phyloP scores from a whole-genome alignment of 768 basidiomycete genomes.

The Serendipita sp. region DNA sequence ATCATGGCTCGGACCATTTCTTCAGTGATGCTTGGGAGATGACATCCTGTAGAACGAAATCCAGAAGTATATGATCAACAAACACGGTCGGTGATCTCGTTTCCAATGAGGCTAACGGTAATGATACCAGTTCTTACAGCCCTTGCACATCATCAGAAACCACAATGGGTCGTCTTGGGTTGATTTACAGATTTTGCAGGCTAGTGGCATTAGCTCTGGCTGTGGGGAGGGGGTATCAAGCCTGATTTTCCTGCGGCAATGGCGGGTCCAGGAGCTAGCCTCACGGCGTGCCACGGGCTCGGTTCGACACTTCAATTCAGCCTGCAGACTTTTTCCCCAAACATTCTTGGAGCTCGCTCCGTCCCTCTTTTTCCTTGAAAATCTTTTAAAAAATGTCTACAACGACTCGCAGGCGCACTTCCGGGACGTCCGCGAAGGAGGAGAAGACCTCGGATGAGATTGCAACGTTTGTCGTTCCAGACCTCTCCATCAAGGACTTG shows the following conservation, averaged over 20 bases:
- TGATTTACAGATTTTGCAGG: no score
- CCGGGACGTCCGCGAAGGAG: neutral
- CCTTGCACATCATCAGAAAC: neutral
- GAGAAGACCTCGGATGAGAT: neutral
- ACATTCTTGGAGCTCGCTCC: neutral
- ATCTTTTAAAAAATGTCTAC: neutral
- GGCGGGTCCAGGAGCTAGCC: neutral
- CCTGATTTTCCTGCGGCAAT: neutral
- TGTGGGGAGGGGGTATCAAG: no score
- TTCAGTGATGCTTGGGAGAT: neutral
- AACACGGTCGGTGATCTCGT: no score
- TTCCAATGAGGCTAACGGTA: neutral
- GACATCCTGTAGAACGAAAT: neutral
- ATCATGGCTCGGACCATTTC: neutral
- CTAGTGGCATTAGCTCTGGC: no score
- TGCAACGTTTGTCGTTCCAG: conserved; percentile 41
- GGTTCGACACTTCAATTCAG: neutral
- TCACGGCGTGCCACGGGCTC: neutral
- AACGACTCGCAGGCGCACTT: neutral
- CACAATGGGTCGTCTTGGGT: no score
- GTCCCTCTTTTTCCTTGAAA: neutral
- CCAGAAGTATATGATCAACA: no score
- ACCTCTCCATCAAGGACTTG: conserved; percentile 77
- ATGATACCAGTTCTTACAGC: neutral
- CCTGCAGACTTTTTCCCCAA: neutral